These are phyloP conservation scores for Neofusicoccum kwambonambiense DNA, from an alignment of 2,329 filamentous ascomycete genomes.

Conservation along the genomic window DNA sequence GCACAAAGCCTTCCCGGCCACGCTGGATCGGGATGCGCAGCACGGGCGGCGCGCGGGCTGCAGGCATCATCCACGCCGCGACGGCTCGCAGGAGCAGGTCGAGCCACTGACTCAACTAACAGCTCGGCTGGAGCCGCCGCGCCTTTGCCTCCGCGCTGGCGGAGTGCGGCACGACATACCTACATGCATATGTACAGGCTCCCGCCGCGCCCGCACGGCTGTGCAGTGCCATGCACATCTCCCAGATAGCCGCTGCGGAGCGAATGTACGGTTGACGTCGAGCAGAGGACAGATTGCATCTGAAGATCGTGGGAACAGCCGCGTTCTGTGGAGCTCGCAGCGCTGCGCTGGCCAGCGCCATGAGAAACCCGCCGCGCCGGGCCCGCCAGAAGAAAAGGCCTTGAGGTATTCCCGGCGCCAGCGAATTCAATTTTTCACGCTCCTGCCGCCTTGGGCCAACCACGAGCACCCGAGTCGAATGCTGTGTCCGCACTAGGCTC, in stretches of 20 bases:
- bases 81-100: slow-evolving; percentile 1
- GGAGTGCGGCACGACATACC: slow-evolving; percentile 18
- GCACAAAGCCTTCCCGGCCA: slow-evolving; percentile 8
- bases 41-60: neutral
- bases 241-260: slow-evolving; percentile 13
- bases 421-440: slow-evolving; percentile 11
- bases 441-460: slow-evolving; percentile 4
- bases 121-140: slow-evolving; percentile 15
- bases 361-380: slow-evolving; percentile 3
- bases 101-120: slow-evolving; percentile 11
- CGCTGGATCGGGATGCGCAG: slow-evolving; percentile 8
- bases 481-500: slow-evolving; percentile 6
- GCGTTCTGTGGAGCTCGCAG: neutral
- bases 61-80: slow-evolving; percentile 12
- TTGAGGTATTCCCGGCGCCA: slow-evolving; percentile 14
- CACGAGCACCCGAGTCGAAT: slow-evolving; percentile 7
- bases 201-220: slow-evolving; percentile 13
- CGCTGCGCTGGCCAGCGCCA: neutral
- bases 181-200: slow-evolving; percentile 19
- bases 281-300: slow-evolving; percentile 14
- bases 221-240: slow-evolving; percentile 6
- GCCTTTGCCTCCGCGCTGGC: slow-evolving; percentile 11
- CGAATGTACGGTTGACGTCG: slow-evolving; percentile 14
- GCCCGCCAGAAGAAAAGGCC: slow-evolving; percentile 2
- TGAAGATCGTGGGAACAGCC: slow-evolving; percentile 13